Evolutionary conservation across 2,329 filamentous ascomycete genomes (phyloP).

Genomic region (Exutisphaerella laricina): DNA sequence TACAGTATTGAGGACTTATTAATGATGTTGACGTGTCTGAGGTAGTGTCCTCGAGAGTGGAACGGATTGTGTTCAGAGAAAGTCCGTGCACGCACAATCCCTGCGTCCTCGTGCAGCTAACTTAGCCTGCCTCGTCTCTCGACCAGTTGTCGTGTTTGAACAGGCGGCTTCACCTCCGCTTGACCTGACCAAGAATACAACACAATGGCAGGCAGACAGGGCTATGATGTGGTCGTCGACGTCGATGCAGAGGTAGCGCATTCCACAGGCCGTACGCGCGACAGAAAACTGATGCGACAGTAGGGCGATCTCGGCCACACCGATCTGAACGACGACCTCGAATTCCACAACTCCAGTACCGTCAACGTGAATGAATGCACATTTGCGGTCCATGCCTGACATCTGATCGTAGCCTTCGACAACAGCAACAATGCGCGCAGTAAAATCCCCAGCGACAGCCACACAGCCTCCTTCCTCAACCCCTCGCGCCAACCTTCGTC

Average conservation of each 20-base stretch:
- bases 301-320: conserved; percentile 97
- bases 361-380: not conserved
- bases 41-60: no score
- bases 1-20: no score
- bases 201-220: conserved; percentile 53
- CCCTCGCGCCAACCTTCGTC: conserved; percentile 21
- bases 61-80: no score
- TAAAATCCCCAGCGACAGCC: conserved; percentile 42
- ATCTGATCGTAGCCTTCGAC: conserved; percentile 29
- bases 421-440: conserved; percentile 41
- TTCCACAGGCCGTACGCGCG: not conserved
- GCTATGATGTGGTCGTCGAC: conserved; percentile 97
- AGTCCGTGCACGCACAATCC: no score
- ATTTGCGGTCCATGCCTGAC: no score
- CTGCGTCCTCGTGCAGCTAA: no score
- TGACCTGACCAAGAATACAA: no score
- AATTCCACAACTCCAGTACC: conserved; percentile 86
- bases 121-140: no score
- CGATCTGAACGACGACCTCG: conserved; percentile 96
- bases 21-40: no score
- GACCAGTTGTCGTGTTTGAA: no score
- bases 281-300: conserved; percentile 13
- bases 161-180: no score
- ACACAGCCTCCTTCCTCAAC: conserved; percentile 32
- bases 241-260: conserved; percentile 79